Evolutionary conservation across 495 filamentous ascomycete genomes (phyloP), one percentile per base, ranked within the genome.

Genomic region (Tuber magnatum): DNA sequence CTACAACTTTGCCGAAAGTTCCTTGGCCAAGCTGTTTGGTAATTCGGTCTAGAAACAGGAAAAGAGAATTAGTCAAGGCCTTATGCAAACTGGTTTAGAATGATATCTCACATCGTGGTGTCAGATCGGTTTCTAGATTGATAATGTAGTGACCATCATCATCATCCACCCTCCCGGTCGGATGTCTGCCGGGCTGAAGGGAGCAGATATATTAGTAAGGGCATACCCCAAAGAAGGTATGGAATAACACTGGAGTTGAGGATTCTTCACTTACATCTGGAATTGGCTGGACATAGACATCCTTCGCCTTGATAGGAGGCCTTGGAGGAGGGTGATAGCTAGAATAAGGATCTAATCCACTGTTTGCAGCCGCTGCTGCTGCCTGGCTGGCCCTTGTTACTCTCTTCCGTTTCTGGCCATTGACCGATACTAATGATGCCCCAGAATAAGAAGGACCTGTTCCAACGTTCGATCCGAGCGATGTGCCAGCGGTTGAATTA

Each of bases 141-240:
- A 99, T 93, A 79, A 97, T 92, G 81, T 97, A 98, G 82, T 99
- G 95, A 24, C 95, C 95, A 80, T 99, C 95, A 69, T 97, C 94
- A 76, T 98, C 95, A 80, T 99, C 95, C 71, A 93, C 90, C 84
- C 90, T 88, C 82, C 92, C 84, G 82, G 76, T 72, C 73, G 77
- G 71, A 75, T 79, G 71, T 41, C 80, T 72, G 65, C 74, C 76
- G 73, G 72, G 81, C 80, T 78, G 5, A 71, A 71, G 40, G 40
- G 18, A 35, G 74, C 9, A 72, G 22, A 39, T 32, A 38, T 35
- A 44, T 75, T 35, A 75, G 74, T 41, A 38, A 20, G 28, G 56
- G 39, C 74, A 42, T 73, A 1, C 69, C 74, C 74, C 32, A 71
- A 46, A 3, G 56, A 65, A 75, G 73, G 68, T 42, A 71, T 70